Conservation (phyloP, 2,329 filamentous ascomycete species). For the Pseudogymnoascus sp. region DNA sequence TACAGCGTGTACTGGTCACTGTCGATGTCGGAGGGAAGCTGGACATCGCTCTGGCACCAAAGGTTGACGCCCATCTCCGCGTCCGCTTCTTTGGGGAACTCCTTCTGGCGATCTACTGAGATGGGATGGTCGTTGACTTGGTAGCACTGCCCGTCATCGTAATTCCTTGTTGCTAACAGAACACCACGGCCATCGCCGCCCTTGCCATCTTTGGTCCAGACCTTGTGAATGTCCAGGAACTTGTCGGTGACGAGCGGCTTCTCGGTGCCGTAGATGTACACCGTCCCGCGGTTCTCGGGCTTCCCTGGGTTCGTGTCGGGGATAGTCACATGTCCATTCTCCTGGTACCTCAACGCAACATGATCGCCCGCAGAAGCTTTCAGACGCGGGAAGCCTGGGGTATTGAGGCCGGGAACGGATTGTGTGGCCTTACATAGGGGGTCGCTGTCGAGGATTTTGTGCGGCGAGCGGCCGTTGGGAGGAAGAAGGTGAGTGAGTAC, state of each 20-base stretch:
- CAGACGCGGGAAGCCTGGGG: slow-evolving; percentile 16
- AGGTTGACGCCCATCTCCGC: slow-evolving; percentile 30
- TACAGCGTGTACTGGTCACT: slow-evolving; percentile 60
- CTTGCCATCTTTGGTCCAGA: slow-evolving; percentile 68
- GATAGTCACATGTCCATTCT: slow-evolving; percentile 68
- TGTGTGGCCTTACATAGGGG: slow-evolving; percentile 10
- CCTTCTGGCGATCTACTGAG: slow-evolving; percentile 27
- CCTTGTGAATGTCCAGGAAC: slow-evolving; percentile 52
- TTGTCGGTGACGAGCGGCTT: slow-evolving; percentile 44
- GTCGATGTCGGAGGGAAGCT: slow-evolving; percentile 39
- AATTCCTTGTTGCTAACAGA: slow-evolving; percentile 68
- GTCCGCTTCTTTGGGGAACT: slow-evolving; percentile 50
- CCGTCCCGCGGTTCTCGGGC: slow-evolving; percentile 58
- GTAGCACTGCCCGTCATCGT: slow-evolving; percentile 82
- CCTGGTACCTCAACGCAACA: slow-evolving; percentile 59
- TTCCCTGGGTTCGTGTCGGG: slow-evolving; percentile 49
- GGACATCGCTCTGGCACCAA: slow-evolving; percentile 7
- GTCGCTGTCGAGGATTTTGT: slow-evolving; percentile 52
- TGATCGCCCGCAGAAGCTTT: slow-evolving; percentile 51
- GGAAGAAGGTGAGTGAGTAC: slow-evolving; percentile 36
- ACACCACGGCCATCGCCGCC: slow-evolving; percentile 69
- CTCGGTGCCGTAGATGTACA: slow-evolving; percentile 66
- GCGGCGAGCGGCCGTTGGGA: slow-evolving; percentile 18
- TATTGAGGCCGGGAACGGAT: slow-evolving; percentile 2
- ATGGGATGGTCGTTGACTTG: slow-evolving; percentile 50